Percentiles rank a stretch among this genome's conserved stretches.
phyloP scores from a whole-genome alignment of 345 rosid genomes.

The Eucalyptus shirleyi region DNA sequence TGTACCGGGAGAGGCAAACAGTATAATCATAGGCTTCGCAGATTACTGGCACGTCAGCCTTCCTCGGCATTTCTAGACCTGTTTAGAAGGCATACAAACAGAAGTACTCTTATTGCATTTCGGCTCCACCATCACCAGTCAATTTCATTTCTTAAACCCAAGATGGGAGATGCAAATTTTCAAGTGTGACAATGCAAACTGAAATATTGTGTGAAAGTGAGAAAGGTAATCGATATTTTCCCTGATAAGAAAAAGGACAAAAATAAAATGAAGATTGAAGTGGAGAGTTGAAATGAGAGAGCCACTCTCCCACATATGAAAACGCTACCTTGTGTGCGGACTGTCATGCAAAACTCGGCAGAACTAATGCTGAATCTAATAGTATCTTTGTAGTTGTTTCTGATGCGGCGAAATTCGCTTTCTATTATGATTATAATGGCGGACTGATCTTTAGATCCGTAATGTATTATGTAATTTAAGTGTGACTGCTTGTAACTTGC shows the following conservation, averaged over 20 bases:
- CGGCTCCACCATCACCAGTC: not conserved
- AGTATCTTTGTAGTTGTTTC: not conserved
- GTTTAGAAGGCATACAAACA: not conserved
- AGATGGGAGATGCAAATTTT: not conserved
- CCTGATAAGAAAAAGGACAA: not conserved
- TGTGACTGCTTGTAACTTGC: not conserved
- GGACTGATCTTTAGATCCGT: not conserved
- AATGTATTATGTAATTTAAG: not conserved
- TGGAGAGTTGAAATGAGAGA: not conserved
- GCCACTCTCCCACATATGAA: not conserved
- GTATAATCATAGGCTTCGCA: not conserved
- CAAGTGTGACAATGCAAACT: not conserved
- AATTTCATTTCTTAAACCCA: not conserved
- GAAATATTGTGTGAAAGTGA: not conserved
- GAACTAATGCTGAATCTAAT: not conserved
- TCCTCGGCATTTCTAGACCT: not conserved
- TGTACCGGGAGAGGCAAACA: not conserved
- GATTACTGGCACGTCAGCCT: not conserved
- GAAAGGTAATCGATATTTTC: not conserved
- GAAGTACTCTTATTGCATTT: not conserved
- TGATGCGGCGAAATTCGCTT: rapidly evolving
- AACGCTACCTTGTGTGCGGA: not conserved
- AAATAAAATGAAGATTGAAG: not conserved
- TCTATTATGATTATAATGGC: not conserved
- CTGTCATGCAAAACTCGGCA: not conserved